These are phyloP conservation scores for Candida nitratophila DNA, from an alignment of 805 yeast species.

Conservation along the genomic window DNA sequence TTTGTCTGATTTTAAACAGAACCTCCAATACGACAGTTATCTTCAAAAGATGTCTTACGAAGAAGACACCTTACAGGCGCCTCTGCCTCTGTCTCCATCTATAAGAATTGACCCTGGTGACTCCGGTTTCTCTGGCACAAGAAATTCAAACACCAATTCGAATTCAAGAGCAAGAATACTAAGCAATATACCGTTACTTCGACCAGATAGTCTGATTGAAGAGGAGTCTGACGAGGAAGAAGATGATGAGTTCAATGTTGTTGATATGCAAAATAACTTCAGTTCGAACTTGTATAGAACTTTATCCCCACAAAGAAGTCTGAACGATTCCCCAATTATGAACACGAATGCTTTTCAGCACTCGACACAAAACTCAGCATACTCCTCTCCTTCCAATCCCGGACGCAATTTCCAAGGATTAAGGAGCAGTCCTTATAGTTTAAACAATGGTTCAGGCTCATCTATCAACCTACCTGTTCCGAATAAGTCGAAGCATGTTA, in stretches of 20 bases:
- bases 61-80: neutral
- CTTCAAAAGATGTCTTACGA: neutral
- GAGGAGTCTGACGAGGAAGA: constrained; percentile 10
- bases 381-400: neutral
- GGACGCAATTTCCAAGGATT: neutral
- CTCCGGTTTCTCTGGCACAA: neutral
- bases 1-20: too few species aligned
- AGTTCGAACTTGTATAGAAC: constrained; percentile 2
- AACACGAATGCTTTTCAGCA: neutral
- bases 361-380: neutral
- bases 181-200: constrained; percentile 5
- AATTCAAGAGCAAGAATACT: neutral
- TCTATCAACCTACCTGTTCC: neutral
- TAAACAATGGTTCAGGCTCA: neutral
- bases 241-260: constrained; percentile 1
- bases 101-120: neutral
- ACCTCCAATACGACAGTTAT: neutral
- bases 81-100: neutral
- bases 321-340: neutral
- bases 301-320: constrained; percentile 2
- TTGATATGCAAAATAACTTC: neutral
- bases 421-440: neutral
- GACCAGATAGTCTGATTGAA: constrained; percentile 14
- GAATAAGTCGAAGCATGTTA: constrained; percentile 5
- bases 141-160: neutral